Evolutionary conservation across 2,329 filamentous ascomycete genomes (phyloP), one percentile per base, ranked within the genome.

Genomic region (Cladosporium colombiae): DNA sequence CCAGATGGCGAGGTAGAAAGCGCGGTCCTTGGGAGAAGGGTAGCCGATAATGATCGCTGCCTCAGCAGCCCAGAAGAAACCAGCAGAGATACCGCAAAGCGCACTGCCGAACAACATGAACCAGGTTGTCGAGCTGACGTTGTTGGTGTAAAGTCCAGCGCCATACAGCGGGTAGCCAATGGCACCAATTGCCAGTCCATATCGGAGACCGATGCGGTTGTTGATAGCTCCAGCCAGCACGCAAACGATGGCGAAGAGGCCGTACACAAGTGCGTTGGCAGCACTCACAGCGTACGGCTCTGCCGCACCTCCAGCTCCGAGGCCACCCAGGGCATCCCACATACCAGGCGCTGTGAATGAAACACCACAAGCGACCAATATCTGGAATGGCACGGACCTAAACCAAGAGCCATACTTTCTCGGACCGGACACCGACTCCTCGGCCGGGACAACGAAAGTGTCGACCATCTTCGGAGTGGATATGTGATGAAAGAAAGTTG

Each of bases 61-160:
- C 69, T 84, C 82, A 5, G 78, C 77, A 0, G 80, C 79, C 82
- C 82, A 84, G 72, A 84, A 83, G 8, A 83, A 74, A 2, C 81
- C 82, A 1, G 82, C 81, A 1, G 79, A 81, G 37, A 83, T 73
- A 16, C 82, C 82, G 70, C 81, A 83, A 2, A 78, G 74, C 4
- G 79, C 81, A 7, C 81, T 78, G 29, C 81, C 82, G 6, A 84
- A 71, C 0, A 83, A 74, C 11, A 84, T 80, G 50, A 84, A 80
- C 82, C 82, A 84, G 21, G 77, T 80, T 46, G 82, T 84, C 4
- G 82, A 82, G 68, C 76, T 82, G 5, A 79, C 78, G 70, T 83
- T 82, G 68, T 82, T 82, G 58, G 77, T 78, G 70, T 84, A 84
- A 0, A 84, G 73, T 2, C 78, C 80, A 13, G 81, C 81, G 7